These are phyloP conservation scores for Byssothecium circinans DNA, from an alignment of 2,329 filamentous ascomycete species.

Conservation along the genomic window DNA sequence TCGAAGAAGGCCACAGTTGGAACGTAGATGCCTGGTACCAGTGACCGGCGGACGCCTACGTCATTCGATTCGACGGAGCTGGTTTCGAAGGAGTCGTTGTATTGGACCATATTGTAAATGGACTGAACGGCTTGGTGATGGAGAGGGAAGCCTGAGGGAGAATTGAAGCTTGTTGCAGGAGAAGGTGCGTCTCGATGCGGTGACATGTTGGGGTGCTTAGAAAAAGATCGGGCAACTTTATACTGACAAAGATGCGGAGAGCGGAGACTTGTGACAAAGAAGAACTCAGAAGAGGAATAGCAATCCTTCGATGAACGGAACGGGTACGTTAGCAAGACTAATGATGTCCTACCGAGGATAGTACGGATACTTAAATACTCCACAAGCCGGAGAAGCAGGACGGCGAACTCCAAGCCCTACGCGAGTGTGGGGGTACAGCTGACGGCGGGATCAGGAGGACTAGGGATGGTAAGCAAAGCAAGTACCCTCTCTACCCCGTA, in stretches of 20 bases:
- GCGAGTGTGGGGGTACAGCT: slow-evolving; percentile 45
- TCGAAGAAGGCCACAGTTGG: slow-evolving; percentile 51
- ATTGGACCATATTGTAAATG: slow-evolving; percentile 37
- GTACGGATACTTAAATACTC: slow-evolving; percentile 43
- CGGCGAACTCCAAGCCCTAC: slow-evolving; percentile 19
- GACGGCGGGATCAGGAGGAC: slow-evolving; percentile 33
- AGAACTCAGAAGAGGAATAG: slow-evolving; percentile 23
- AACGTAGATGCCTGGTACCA: slow-evolving; percentile 48
- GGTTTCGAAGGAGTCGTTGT: slow-evolving; percentile 41
- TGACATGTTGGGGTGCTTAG: slow-evolving; percentile 35
- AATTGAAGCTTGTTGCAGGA: slow-evolving; percentile 37
- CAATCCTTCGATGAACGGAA: slow-evolving; percentile 28
- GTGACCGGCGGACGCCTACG: slow-evolving; percentile 36
- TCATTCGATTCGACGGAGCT: slow-evolving; percentile 42
- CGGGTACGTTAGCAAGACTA: slow-evolving; percentile 39
- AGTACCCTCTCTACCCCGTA: slow-evolving; percentile 13
- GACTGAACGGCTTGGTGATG: slow-evolving; percentile 39
- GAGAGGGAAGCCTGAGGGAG: slow-evolving; percentile 24
- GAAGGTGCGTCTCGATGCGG: slow-evolving; percentile 45
- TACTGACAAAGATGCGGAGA: slow-evolving; percentile 27
- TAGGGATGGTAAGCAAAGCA: slow-evolving; percentile 33
- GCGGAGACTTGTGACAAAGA: slow-evolving; percentile 39
- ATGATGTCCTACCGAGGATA: slow-evolving; percentile 30
- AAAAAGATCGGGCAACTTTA: slow-evolving; percentile 25
- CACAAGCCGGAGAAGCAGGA: slow-evolving; percentile 26